Base-by-base conservation (phyloP, 805 yeast genomes). In the Metschnikowia noctiluminum region DNA sequence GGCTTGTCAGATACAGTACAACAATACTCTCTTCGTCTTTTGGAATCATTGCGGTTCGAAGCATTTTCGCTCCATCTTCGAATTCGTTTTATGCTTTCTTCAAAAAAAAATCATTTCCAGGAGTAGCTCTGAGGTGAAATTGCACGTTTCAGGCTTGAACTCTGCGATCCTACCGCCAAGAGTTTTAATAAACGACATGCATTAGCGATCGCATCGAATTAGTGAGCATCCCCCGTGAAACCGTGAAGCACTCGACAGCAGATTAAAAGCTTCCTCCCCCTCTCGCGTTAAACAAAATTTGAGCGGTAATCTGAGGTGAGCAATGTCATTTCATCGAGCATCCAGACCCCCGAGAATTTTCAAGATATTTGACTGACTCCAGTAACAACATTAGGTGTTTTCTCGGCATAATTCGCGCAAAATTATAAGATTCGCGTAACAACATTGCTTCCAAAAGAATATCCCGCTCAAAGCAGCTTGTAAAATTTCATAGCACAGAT, bases 11-110 rank as follows among this genome's bases (percentile, higher is more conserved):
- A n/a, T 46, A 42, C 45, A 42, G 42, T 7, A 31, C 42, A 12
- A 15, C 34, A 35, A 32, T 46, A 13, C 35, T 41, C 30, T 40
- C 38, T 34, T 41, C 49, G 45, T 34, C 49, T 41, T 38, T 26
- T 11, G 42, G 35, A 16, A 27, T 46, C 49, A 46, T 46, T 32
- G 39, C 30, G 10, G 42, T 21, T 14, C 8, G 14, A 26, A 39
- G 10, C n/a, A 12, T 12, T 11, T 11, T 11, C 12, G 12, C 10
- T 27, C 14, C 28, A 13, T 15, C 40, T 37, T 28, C 11, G n/a
- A 11, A 37, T 13, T 8, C 32, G 16, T 38, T 38, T 13, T 38
- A 38, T 27, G 28, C 12, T 28, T 37, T 21, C 21, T 37, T 37
- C n/a, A 8, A 27, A 27, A 8, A 27, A 27, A 39, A 15, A 2